These are phyloP conservation scores for Ceratobasidium sp. DNA, from an alignment of 1,284 basidiomycete species.

Conservation along the genomic window DNA sequence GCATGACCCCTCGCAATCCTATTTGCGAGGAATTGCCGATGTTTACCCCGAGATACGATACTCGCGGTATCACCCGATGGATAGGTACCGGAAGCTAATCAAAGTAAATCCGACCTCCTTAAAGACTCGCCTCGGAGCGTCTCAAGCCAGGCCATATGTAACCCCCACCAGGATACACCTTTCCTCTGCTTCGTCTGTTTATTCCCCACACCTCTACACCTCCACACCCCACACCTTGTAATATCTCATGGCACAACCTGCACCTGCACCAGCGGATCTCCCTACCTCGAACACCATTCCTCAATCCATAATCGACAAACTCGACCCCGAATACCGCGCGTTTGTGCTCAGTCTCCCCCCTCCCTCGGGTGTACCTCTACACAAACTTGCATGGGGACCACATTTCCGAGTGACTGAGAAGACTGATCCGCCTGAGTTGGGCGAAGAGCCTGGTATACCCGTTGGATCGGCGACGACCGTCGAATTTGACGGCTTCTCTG, in stretches of 20 bases:
- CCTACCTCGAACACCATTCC: constrained; percentile 22
- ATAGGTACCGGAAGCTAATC: too few species aligned
- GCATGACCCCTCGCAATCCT: too few species aligned
- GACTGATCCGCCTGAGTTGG: constrained; percentile 17
- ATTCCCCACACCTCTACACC: background rate
- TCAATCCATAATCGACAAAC: background rate
- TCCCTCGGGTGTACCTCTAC: background rate
- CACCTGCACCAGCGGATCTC: background rate
- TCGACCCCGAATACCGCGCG: constrained; percentile 18
- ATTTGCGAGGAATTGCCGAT: too few species aligned
- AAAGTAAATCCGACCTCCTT: too few species aligned
- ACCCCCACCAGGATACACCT: background rate
- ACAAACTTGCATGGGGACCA: constrained; percentile 12
- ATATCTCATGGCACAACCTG: background rate
- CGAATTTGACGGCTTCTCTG: constrained; percentile 62
- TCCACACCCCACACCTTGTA: background rate
- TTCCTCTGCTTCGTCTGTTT: background rate
- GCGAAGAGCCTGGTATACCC: background rate
- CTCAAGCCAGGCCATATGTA: background rate
- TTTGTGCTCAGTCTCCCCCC: constrained; percentile 23
- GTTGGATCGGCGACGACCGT: constrained; percentile 21
- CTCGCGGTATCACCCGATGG: too few species aligned
- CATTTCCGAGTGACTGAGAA: background rate
- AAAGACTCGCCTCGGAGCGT: too few species aligned
- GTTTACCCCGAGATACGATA: too few species aligned